These are phyloP conservation scores for Kodamaea hsintzibuensis DNA, from an alignment of 805 yeast genomes.

Conservation along the genomic window DNA sequence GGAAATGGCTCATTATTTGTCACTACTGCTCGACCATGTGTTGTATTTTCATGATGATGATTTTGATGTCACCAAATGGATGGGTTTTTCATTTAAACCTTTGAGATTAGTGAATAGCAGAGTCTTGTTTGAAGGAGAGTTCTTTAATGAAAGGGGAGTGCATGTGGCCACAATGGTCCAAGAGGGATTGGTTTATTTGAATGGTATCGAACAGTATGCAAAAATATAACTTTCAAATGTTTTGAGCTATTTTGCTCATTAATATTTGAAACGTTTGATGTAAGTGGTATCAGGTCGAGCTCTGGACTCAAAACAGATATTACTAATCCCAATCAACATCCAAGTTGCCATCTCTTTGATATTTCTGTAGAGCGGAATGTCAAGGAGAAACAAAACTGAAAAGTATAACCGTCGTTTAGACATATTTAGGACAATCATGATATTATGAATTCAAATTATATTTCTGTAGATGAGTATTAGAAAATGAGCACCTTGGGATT, in stretches of 20 bases:
- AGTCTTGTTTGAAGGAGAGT: constrained; percentile 57
- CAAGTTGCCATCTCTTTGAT: neutral
- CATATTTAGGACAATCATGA: neutral
- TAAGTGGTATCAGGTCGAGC: too few species aligned
- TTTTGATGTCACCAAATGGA: constrained; percentile 51
- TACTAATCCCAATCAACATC: too few species aligned
- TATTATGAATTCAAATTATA: neutral
- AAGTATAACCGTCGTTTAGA: neutral
- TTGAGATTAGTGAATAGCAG: constrained; percentile 53
- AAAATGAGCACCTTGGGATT: neutral
- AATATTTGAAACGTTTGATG: too few species aligned
- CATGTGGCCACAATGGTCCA: constrained; percentile 64
- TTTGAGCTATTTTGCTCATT: too few species aligned
- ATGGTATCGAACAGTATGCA: constrained; percentile 20
- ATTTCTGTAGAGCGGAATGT: neutral
- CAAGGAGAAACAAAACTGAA: neutral
- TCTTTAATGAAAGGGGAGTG: constrained; percentile 49
- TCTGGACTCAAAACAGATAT: too few species aligned
- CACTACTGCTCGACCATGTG: constrained; percentile 66
- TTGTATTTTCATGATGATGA: constrained; percentile 63
- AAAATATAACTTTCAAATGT: neutral
- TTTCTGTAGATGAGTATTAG: neutral
- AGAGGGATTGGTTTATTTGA: constrained; percentile 54
- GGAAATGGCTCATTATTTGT: constrained; percentile 36
- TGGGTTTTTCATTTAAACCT: constrained; percentile 49